A percentile compares a stretch with the other conserved stretches of the same genome.
phyloP scores from a whole-genome alignment of 2,329 filamentous ascomycete species.

The Penicillium italicum region DNA sequence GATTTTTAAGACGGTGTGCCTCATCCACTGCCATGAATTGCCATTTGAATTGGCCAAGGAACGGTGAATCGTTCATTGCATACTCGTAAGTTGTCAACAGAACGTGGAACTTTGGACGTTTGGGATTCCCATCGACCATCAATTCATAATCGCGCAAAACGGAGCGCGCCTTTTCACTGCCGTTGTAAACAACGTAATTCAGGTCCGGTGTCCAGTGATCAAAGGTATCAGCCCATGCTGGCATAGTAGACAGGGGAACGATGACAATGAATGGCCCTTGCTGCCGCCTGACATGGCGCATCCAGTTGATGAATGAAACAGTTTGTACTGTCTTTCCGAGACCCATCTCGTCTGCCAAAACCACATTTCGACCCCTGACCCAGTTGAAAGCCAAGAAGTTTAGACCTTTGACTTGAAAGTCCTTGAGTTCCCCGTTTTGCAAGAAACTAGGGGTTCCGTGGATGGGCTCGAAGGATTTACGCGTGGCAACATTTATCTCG shows the following conservation, averaged over 20 bases:
- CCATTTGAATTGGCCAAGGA: constrained; percentile 90
- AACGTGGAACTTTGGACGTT: constrained; percentile 95
- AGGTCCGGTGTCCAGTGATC: constrained; percentile 93
- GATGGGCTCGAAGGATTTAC: constrained; percentile 67
- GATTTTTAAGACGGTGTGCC: constrained; percentile 93
- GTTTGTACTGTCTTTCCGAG: constrained; percentile 98
- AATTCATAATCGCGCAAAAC: constrained; percentile 91
- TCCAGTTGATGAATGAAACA: constrained; percentile 94
- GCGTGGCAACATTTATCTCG: constrained; percentile 71
- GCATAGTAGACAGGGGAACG: constrained; percentile 95
- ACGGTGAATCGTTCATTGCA: constrained; percentile 78
- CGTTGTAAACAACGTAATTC: constrained; percentile 96
- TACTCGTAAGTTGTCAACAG: constrained; percentile 97
- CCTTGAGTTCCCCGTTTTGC: constrained; percentile 75
- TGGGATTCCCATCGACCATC: constrained; percentile 77
- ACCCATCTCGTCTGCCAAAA: constrained; percentile 97
- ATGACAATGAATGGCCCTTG: constrained; percentile 95
- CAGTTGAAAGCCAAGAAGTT: constrained; percentile 97
- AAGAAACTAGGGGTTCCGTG: constrained; percentile 83
- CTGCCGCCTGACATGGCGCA: constrained; percentile 82
- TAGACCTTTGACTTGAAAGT: constrained; percentile 89
- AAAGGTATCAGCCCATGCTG: constrained; percentile 97
- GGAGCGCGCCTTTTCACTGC: constrained; percentile 77
- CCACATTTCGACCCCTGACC: constrained; percentile 90
- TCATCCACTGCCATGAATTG: constrained; percentile 96